Evolutionary conservation across 1,284 basidiomycete genomes (phyloP).

Genomic region (Leccinum subatratum): DNA sequence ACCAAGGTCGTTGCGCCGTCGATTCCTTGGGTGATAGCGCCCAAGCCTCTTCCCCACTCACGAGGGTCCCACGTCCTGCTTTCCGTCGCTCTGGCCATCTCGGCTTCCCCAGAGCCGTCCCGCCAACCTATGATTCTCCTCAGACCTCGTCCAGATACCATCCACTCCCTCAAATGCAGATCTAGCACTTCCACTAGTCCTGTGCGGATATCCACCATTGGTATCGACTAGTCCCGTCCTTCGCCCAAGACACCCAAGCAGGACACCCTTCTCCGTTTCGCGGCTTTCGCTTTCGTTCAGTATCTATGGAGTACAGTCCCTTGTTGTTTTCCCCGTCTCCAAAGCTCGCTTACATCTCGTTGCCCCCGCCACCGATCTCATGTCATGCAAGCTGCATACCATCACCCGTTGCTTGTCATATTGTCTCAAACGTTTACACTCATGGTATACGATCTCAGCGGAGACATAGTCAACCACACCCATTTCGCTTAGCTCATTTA

Average conservation of each 20-base stretch:
- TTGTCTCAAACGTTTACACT: slow-evolving; percentile 63
- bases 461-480: slow-evolving; percentile 44
- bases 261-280: slow-evolving; percentile 41
- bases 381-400: slow-evolving; percentile 64
- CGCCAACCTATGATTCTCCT: slow-evolving; percentile 28
- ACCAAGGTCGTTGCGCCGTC: slow-evolving; percentile 31
- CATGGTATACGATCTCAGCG: slow-evolving; percentile 62
- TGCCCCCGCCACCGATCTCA: slow-evolving; percentile 39
- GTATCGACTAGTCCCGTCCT: slow-evolving; percentile 66
- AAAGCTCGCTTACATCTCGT: slow-evolving; percentile 48
- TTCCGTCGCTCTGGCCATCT: slow-evolving; percentile 40
- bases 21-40: slow-evolving; percentile 14
- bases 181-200: slow-evolving; percentile 24
- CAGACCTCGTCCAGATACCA: slow-evolving; percentile 17
- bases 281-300: slow-evolving; percentile 57
- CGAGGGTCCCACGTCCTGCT: slow-evolving; percentile 36
- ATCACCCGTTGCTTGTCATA: slow-evolving; percentile 70
- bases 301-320: slow-evolving; percentile 50
- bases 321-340: slow-evolving; percentile 38
- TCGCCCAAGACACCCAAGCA: slow-evolving; percentile 29
- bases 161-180: slow-evolving; percentile 28
- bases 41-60: slow-evolving; percentile 1
- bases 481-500: slow-evolving; percentile 68
- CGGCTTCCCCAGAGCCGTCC: slow-evolving; percentile 33
- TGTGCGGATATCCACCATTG: slow-evolving; percentile 52